Conservation (phyloP, 345 rosid genomes). For the Carallia pectinifolia region DNA sequence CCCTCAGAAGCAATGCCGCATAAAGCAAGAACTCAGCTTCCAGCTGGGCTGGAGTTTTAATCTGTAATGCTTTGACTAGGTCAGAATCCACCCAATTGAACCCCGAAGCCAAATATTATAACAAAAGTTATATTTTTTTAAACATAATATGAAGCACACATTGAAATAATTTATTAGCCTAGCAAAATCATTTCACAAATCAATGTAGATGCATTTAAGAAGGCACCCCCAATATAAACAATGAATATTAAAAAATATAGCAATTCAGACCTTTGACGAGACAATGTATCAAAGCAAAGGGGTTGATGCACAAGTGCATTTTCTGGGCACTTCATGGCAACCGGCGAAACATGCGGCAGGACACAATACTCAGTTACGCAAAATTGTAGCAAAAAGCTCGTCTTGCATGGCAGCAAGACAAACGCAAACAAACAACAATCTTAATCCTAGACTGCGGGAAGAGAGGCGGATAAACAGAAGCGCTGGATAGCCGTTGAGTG, state of each 20-base stretch:
- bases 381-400: no score
- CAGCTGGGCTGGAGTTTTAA: constrained; percentile 81
- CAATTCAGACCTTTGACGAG: constrained; percentile 53
- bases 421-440: no score
- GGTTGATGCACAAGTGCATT: constrained; percentile 79
- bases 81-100: background rate
- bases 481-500: no score
- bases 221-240: background rate
- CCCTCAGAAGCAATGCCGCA: constrained; percentile 49
- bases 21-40: constrained; percentile 73
- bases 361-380: no score
- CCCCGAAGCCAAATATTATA: background rate
- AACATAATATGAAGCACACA: no score
- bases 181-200: no score
- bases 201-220: background rate
- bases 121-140: no score
- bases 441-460: no score
- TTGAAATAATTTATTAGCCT: no score
- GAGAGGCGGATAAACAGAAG: no score
- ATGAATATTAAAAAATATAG: background rate
- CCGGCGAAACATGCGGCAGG: constrained; percentile 11
- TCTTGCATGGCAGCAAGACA: no score
- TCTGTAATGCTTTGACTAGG: constrained; percentile 37
- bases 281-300: constrained; percentile 58
- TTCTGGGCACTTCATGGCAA: constrained; percentile 67